phyloP scores from a whole-genome alignment of 2,329 filamentous ascomycete genomes.

The Chrysoporthe austroafricana region DNA sequence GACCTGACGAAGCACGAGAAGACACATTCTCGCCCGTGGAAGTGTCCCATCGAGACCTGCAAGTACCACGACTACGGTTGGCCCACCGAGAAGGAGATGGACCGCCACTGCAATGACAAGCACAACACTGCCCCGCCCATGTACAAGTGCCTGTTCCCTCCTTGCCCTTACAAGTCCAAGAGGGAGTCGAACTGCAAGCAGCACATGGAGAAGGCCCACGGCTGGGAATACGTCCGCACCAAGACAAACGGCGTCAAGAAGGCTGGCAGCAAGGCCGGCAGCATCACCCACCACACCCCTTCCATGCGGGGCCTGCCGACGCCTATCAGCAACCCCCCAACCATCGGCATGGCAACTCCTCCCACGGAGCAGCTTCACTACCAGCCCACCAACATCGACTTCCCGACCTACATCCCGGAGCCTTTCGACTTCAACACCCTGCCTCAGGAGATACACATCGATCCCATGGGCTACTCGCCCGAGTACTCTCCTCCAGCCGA shows the following conservation, averaged over 20 bases:
- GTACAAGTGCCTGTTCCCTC: conserved; percentile 80
- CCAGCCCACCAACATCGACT: conserved; percentile 48
- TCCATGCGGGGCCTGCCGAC: conserved; percentile 65
- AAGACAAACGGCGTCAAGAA: conserved; percentile 83
- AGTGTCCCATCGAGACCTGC: conserved; percentile 81
- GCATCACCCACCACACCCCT: conserved; percentile 58
- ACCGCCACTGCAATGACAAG: conserved; percentile 95
- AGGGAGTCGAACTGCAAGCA: conserved; percentile 97
- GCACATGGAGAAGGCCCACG: conserved; percentile 97
- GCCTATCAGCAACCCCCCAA: conserved; percentile 59
- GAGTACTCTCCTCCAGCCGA: conserved; percentile 47
- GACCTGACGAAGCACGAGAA: conserved; percentile 98
- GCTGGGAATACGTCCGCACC: conserved; percentile 86
- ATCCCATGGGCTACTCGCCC: conserved; percentile 21
- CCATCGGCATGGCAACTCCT: conserved; percentile 60
- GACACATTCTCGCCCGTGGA: conserved; percentile 95
- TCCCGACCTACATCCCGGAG: conserved; percentile 53
- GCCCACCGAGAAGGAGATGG: conserved; percentile 97
- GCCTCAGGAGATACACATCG: conserved; percentile 45
- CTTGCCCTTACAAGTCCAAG: conserved; percentile 93
- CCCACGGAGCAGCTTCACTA: conserved; percentile 51
- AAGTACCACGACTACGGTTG: conserved; percentile 90
- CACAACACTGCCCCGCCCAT: conserved; percentile 80
- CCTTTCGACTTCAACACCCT: conserved; percentile 51
- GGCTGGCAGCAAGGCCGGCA: conserved; percentile 47